phyloP scores from a whole-genome alignment of 768 basidiomycete species.

The Psilocybe tampanensis region DNA sequence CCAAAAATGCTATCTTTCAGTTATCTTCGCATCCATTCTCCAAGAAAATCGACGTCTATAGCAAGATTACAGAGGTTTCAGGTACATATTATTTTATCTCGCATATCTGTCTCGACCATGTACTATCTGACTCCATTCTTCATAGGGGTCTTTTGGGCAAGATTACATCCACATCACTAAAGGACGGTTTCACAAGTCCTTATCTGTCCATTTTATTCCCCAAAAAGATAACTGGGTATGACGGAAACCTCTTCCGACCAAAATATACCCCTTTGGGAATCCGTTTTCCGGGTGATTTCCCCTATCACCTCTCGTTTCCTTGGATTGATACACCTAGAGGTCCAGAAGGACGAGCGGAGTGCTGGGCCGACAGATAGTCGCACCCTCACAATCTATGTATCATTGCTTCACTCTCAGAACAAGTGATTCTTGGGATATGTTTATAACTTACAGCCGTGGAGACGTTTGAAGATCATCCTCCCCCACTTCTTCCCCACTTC shows the following conservation, averaged over 20 bases:
- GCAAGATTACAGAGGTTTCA: neutral
- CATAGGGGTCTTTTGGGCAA: neutral
- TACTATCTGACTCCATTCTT: neutral
- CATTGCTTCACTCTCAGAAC: neutral
- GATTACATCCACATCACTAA: neutral
- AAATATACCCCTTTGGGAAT: neutral
- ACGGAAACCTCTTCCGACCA: conserved; percentile 2
- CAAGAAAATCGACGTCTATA: neutral
- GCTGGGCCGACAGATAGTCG: conserved; percentile 5
- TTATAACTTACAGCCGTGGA: neutral
- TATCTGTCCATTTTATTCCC: neutral
- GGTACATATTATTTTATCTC: neutral
- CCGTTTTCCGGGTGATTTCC: neutral
- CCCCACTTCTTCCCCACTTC: neutral
- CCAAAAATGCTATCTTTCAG: neutral
- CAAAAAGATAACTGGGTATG: neutral
- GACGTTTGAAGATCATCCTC: neutral
- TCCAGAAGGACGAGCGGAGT: neutral
- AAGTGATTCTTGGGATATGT: neutral
- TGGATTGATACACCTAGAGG: neutral
- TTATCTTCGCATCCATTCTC: neutral
- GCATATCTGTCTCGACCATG: neutral
- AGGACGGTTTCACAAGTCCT: neutral
- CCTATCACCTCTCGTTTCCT: conserved; percentile 3
- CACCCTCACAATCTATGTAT: neutral